These are phyloP conservation scores for Penicillium egyptiacum DNA, from an alignment of 495 filamentous ascomycete species.

Conservation along the genomic window DNA sequence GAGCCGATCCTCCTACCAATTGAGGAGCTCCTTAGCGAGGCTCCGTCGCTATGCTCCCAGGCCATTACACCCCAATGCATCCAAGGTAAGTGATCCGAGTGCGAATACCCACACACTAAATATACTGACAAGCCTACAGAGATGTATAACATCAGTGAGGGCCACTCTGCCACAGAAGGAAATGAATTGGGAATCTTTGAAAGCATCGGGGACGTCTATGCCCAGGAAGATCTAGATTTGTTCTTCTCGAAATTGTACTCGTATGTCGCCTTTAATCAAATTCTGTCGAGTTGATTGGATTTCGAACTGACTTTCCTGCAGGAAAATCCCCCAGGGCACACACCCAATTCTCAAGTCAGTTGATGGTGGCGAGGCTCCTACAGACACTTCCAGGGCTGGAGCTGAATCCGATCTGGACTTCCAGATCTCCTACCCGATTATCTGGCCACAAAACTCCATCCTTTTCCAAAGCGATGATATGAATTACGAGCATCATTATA, in stretches of 20 bases:
- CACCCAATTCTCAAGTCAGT: slow-evolving; percentile 42
- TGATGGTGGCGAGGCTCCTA: slow-evolving; percentile 45
- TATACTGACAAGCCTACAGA: slow-evolving; percentile 20
- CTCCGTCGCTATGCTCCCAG: slow-evolving; percentile 25
- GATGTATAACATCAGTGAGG: slow-evolving; percentile 46
- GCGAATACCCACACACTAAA: background rate
- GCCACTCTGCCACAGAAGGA: slow-evolving; percentile 33
- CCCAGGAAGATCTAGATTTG: slow-evolving; percentile 57
- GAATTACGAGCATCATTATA: slow-evolving; percentile 47
- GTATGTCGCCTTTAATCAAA: slow-evolving; percentile 14
- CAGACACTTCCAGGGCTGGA: slow-evolving; percentile 31
- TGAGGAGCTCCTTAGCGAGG: slow-evolving; percentile 17
- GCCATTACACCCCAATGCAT: slow-evolving; percentile 38
- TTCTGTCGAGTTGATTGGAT: background rate
- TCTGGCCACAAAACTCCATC: slow-evolving; percentile 59
- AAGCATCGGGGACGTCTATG: slow-evolving; percentile 41
- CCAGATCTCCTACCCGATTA: slow-evolving; percentile 49
- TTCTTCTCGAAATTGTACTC: slow-evolving; percentile 51
- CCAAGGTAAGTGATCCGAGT: slow-evolving; percentile 14
- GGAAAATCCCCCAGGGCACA: slow-evolving; percentile 39
- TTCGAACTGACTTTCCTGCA: slow-evolving; percentile 7
- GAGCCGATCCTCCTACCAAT: slow-evolving; percentile 40
- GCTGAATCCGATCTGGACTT: slow-evolving; percentile 54
- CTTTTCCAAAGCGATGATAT: slow-evolving; percentile 61
- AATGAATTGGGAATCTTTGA: slow-evolving; percentile 51